Evolutionary conservation across 345 rosid genomes (phyloP), one percentile per base, ranked within the genome.

Genomic region (Lumnitzera littorea): DNA sequence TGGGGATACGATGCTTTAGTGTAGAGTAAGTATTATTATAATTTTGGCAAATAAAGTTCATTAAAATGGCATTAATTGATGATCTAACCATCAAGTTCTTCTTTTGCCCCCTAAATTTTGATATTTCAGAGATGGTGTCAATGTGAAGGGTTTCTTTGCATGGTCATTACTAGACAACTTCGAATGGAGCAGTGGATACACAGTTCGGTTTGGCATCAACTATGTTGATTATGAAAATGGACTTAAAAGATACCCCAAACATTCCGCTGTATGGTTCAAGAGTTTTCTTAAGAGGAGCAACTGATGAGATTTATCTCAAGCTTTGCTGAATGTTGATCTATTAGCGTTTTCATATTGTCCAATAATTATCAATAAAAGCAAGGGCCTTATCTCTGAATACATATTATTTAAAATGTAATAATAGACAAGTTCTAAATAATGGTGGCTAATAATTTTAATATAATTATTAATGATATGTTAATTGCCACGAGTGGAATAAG

Each of bases 151-250:
- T 16, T 80, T 70, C 65, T 82, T 64, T 49, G 73, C 78, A 31
- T 80, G 88, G 88, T 72, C 88, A 5, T 62, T 82, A 67, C 53
- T 77, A 66, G 85, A 83, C 69, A 75, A 80, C 62, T 83, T 73
- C 24, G 79, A 83, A 57, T 83, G 84, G 83, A 48, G 12, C 8
- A 27, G 13, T 41, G 88, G 83, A 16, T 80, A 75, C 47, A 72
- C 64, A 0, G 29, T 64, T 2, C 51, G 79, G 16, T 83, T 80
- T 9, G 88, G 78, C 46, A 73, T 77, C 51, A 68, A 64, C 47
- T 78, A 71, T 3, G 70, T 83, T 0, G 83, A 80, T 61, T 80
- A 41, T 54, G 57, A 67, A 0, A 12, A 77, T 23, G 71, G 67
- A 51, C 48, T 82, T 72, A 75, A 64, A 61, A 75, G 87, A 71